Base-by-base conservation (phyloP, 306 rosid genomes). In the Glycyrrhiza uralensis region DNA sequence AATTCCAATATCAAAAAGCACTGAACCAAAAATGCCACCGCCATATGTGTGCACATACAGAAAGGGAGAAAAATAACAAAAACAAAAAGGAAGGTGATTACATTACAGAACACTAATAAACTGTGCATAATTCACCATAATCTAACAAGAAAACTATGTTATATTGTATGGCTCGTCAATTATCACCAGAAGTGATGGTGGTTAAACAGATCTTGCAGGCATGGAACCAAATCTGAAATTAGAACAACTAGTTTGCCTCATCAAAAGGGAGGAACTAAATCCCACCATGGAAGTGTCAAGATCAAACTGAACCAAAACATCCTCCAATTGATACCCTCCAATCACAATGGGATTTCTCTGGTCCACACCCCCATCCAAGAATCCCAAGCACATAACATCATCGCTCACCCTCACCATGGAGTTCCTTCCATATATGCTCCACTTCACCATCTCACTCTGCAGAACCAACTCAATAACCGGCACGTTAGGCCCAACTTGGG, bases 371-470 rank as follows among this genome's bases (percentile, higher is more conserved):
- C 97, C 96, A 52, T 93, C 90, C 59, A 90, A 59, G 23, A 93
- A 79, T 17, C 88, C 98, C 51, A 90, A 78, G 44, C 98, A 93
- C 77, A 78, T 55, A 19, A 86, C 87, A 11, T 76, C 82, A 0
- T 82, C 22, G 38, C 29, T 80, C 1, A 88, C 90, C 49, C 52
- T 32, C 49, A 90, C 93, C 97, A 90, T 84, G 0, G 91, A 93
- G 65, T 87, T 93, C 42, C 93, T 83, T 3, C 89, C 93, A 11
- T 66, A 9, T 3, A 93, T 71, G 38, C 85, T 85, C 96, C 93
- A 90, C 69, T 79, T 85, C 58, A 93, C 93, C 88, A 87, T 75
- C 84, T 87, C 96, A 41, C 98, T 90, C 79, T 93, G 97, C 51
- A 93, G 49, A 13, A 68, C 86, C 38, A 90, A 33, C 6, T 93